Base-by-base conservation (phyloP, 352 stramenopile species). In the Thalassiosira mediterranea region DNA sequence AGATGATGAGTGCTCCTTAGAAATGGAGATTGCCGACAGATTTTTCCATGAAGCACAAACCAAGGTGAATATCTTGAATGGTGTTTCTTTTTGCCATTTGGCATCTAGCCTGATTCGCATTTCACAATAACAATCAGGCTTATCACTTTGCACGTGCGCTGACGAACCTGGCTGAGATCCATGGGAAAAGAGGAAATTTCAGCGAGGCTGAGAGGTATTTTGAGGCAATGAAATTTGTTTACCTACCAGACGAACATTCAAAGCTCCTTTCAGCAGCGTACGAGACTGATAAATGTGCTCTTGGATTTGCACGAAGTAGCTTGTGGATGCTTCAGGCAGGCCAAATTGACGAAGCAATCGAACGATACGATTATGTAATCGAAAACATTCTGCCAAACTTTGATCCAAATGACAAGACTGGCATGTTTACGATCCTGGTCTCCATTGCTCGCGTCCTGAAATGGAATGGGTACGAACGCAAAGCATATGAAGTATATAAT, bases 41-140 rank as follows among this genome's bases (percentile, higher is more conserved):
- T 77, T 77, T 48, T 66, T 53, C n/a, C 51, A 66, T 8, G 68
- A 77, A 29, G 51, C 68, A 4, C 68, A 77, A 66, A 49, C 65
- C n/a, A n/a, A n/a, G n/a, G n/a, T n/a, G n/a, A n/a, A n/a, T n/a
- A n/a, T n/a, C n/a, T n/a, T n/a, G n/a, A n/a, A n/a, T n/a, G n/a
- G n/a, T n/a, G n/a, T n/a, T n/a, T n/a, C n/a, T n/a, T n/a, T n/a
- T n/a, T n/a, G n/a, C n/a, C n/a, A n/a, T n/a, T n/a, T n/a, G n/a
- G n/a, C n/a, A n/a, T n/a, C n/a, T n/a, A n/a, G n/a, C n/a, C n/a
- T n/a, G n/a, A n/a, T n/a, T n/a, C n/a, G n/a, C n/a, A n/a, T n/a
- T n/a, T n/a, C n/a, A n/a, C n/a, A n/a, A n/a, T n/a, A n/a, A n/a
- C n/a, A n/a, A n/a, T 40, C 68, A 77, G 28, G 46, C 40, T 13